Percentiles rank a stretch among this genome's conserved stretches.
Evolutionary conservation across 495 filamentous ascomycete species (phyloP).

Genomic region (Aspergillus asperescens): DNA sequence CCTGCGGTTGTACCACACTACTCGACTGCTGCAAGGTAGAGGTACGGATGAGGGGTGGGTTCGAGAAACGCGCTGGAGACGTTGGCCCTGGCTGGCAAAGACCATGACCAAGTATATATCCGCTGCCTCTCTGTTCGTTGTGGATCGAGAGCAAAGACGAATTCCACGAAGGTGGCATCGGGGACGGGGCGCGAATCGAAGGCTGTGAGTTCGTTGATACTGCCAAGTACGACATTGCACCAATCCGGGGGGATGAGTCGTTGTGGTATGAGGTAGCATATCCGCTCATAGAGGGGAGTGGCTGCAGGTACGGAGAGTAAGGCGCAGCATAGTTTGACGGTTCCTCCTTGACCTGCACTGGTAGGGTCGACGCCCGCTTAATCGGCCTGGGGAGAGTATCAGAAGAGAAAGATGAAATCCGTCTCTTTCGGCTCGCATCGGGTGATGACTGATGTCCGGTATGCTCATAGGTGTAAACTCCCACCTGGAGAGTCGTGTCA

Average conservation of each 20-base stretch:
- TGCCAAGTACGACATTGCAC: slow-evolving; percentile 26
- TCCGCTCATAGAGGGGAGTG: slow-evolving; percentile 32
- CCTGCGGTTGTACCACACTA: slow-evolving; percentile 37
- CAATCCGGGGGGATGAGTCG: slow-evolving; percentile 28
- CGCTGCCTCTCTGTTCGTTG: slow-evolving; percentile 27
- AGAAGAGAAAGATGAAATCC: slow-evolving; percentile 45
- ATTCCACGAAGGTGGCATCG: slow-evolving; percentile 43
- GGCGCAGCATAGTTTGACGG: slow-evolving; percentile 36
- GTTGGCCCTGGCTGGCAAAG: slow-evolving; percentile 32
- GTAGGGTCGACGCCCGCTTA: slow-evolving; percentile 43
- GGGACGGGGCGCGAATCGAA: slow-evolving; percentile 37
- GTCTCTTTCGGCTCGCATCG: slow-evolving; percentile 46
- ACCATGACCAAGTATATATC: slow-evolving; percentile 28
- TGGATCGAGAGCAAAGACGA: slow-evolving; percentile 34
- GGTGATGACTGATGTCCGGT: slow-evolving; percentile 30
- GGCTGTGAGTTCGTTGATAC: slow-evolving; percentile 33
- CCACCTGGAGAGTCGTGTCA: slow-evolving; percentile 61
- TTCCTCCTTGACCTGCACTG: slow-evolving; percentile 37
- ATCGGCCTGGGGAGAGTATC: slow-evolving; percentile 31
- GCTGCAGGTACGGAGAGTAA: slow-evolving; percentile 44
- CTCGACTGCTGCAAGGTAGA: slow-evolving; percentile 65
- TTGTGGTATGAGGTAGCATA: slow-evolving; percentile 29
- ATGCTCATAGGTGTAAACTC: slow-evolving; percentile 70
- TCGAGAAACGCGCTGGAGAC: slow-evolving; percentile 43
- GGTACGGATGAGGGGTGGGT: slow-evolving; percentile 73